phyloP scores from a whole-genome alignment of 2,329 filamentous ascomycete species.

The Monilinia polystroma region DNA sequence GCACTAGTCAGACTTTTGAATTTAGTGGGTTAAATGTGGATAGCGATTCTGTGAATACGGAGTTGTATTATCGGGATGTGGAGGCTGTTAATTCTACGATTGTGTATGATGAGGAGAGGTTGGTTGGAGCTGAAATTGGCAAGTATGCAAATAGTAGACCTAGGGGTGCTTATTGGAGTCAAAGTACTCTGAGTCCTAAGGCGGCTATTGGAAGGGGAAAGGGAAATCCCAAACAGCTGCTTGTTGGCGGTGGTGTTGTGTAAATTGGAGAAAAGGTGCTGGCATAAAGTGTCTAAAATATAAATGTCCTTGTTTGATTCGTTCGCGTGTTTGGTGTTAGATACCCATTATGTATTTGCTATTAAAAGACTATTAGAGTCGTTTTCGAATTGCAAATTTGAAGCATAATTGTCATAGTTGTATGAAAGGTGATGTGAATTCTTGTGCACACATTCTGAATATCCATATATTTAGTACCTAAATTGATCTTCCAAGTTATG shows the following conservation, averaged over 20 bases:
- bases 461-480: too few species aligned
- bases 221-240: conserved; percentile 34
- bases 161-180: conserved; percentile 23
- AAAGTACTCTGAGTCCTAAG: conserved; percentile 38
- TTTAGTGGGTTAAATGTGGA: conserved; percentile 48
- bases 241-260: conserved; percentile 30
- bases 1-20: conserved; percentile 55
- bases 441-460: too few species aligned
- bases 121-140: conserved; percentile 36
- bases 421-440: too few species aligned
- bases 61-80: conserved; percentile 56
- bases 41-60: conserved; percentile 24
- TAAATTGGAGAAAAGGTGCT: too few species aligned
- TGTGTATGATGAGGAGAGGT: conserved; percentile 48
- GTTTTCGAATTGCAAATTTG: too few species aligned
- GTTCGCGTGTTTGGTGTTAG: too few species aligned
- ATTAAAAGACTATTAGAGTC: too few species aligned
- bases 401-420: too few species aligned
- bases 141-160: conserved; percentile 23
- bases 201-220: conserved; percentile 42
- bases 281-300: too few species aligned
- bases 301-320: too few species aligned
- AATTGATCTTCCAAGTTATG: too few species aligned
- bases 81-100: conserved; percentile 55
- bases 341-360: too few species aligned